Evolutionary conservation across 306 rosid species (phyloP).

Genomic region (Trichosanthes truncata): DNA sequence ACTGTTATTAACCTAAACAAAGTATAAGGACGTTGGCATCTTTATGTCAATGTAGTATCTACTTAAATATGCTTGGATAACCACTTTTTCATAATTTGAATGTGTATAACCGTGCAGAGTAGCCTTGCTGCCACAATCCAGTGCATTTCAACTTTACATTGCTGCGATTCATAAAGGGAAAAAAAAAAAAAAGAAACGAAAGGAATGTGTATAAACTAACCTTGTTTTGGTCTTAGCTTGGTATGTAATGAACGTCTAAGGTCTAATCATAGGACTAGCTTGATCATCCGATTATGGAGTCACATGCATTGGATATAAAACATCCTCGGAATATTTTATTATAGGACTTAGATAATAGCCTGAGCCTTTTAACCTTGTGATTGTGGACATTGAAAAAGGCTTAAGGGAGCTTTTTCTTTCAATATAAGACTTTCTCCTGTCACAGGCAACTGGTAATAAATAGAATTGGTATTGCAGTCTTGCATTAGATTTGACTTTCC

Average conservation of each 20-base stretch:
- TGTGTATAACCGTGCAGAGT: not conserved
- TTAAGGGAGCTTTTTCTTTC: not conserved
- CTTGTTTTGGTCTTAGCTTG: not conserved
- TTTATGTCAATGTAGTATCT: not conserved
- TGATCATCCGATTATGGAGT: not conserved
- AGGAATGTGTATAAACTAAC: not conserved
- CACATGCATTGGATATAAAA: not conserved
- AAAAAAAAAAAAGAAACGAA: not conserved
- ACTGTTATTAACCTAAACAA: not conserved
- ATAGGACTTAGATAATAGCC: not conserved
- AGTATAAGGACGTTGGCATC: not conserved
- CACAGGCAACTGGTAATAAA: not conserved
- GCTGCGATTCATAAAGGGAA: not conserved
- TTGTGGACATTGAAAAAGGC: not conserved
- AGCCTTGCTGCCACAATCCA: not conserved
- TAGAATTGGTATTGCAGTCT: not conserved
- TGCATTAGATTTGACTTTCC: not conserved
- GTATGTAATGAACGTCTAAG: not conserved
- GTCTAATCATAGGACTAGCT: not conserved
- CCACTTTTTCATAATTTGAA: not conserved
- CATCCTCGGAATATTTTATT: not conserved
- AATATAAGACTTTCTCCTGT: not conserved
- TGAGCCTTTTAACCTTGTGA: not conserved
- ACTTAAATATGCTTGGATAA: not conserved
- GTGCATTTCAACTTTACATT: not conserved